Conservation (phyloP, 2,329 filamentous ascomycete species). For the Fusarium transvaalense region DNA sequence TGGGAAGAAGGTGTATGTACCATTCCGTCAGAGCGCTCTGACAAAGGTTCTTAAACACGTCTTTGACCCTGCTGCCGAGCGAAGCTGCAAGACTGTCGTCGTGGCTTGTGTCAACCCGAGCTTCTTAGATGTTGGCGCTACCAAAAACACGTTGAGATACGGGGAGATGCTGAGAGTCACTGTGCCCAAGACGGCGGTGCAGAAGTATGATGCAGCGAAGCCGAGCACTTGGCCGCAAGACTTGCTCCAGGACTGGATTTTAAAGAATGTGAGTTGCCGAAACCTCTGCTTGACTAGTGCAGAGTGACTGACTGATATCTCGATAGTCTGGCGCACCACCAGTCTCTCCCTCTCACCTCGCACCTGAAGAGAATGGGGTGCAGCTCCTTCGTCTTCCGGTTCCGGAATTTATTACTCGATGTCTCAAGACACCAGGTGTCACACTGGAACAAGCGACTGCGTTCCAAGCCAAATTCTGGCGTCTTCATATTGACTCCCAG, state of each 20-base stretch:
- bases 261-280: slow-evolving; percentile 53
- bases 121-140: slow-evolving; percentile 58
- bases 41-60: slow-evolving; percentile 64
- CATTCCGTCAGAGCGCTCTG: slow-evolving; percentile 61
- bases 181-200: slow-evolving; percentile 48
- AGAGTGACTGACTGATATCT: not conserved
- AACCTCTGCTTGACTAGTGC: not conserved
- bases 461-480: slow-evolving; percentile 59
- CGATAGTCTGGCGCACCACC: slow-evolving; percentile 56
- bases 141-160: slow-evolving; percentile 63
- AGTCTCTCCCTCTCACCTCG: slow-evolving; percentile 52
- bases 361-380: slow-evolving; percentile 56
- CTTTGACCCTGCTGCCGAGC: slow-evolving; percentile 58
- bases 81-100: slow-evolving; percentile 59
- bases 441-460: slow-evolving; percentile 56
- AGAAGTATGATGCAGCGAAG: slow-evolving; percentile 44
- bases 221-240: slow-evolving; percentile 58
- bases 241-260: slow-evolving; percentile 57
- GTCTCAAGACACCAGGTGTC: slow-evolving; percentile 54
- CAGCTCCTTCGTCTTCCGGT: slow-evolving; percentile 57
- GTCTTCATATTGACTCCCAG: slow-evolving; percentile 57
- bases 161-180: slow-evolving; percentile 61
- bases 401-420: slow-evolving; percentile 57
- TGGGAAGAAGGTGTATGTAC: slow-evolving; percentile 56
- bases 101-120: slow-evolving; percentile 63